A percentile compares a stretch with the other conserved stretches of the same genome.
These are phyloP conservation scores for Lactifluus echinatus DNA, from an alignment of 768 basidiomycete species.

Conservation along the genomic window DNA sequence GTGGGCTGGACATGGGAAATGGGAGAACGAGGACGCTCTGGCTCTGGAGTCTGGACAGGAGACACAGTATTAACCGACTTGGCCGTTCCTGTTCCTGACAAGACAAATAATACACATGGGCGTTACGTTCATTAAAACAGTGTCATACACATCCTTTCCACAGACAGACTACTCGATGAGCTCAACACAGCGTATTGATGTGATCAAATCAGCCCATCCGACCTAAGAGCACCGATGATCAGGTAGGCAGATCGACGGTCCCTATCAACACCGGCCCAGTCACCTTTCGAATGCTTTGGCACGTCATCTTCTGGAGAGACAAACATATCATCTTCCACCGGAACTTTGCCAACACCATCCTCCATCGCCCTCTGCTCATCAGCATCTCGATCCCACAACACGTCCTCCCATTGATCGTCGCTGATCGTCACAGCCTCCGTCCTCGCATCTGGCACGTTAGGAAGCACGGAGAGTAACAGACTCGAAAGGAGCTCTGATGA, in stretches of 20 bases:
- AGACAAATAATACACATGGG: too few species aligned
- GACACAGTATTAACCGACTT: background rate
- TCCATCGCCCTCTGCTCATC: slow-evolving; percentile 30
- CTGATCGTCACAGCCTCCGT: slow-evolving; percentile 72
- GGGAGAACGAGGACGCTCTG: background rate
- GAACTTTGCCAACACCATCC: slow-evolving; percentile 23
- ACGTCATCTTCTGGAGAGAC: slow-evolving; percentile 51
- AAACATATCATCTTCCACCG: slow-evolving; percentile 46
- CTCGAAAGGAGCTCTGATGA: slow-evolving; percentile 69
- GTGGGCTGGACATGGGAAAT: background rate
- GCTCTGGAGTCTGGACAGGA: background rate
- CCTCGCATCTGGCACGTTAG: slow-evolving; percentile 62
- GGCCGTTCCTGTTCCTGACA: too few species aligned
- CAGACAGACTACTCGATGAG: too few species aligned
- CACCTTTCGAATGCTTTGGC: slow-evolving; percentile 41
- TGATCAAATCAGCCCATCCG: slow-evolving; percentile 54
- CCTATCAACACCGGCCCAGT: slow-evolving; percentile 73
- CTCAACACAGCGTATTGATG: too few species aligned
- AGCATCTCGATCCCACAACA: slow-evolving; percentile 67
- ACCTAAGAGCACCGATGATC: slow-evolving; percentile 67
- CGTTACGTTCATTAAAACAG: too few species aligned
- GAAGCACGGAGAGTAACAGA: slow-evolving; percentile 64
- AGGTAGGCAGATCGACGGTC: slow-evolving; percentile 73
- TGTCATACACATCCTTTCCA: too few species aligned
- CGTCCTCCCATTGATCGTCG: slow-evolving; percentile 74